phyloP scores from a whole-genome alignment of 352 stramenopile species.

The Pythium brassicae region DNA sequence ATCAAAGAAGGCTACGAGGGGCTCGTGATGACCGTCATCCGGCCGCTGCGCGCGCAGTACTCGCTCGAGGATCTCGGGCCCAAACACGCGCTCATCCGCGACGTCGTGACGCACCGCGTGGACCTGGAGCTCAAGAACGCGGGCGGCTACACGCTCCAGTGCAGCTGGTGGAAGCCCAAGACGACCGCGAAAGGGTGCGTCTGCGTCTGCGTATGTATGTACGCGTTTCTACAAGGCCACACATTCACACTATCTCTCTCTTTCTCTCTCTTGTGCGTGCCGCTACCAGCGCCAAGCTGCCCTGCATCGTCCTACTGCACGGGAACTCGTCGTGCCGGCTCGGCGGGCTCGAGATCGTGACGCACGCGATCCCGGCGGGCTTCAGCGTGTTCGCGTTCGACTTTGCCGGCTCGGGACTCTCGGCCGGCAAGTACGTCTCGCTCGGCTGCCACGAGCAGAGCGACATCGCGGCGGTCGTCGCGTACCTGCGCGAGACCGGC shows the following conservation, averaged over 20 bases:
- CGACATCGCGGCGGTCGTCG: constrained; percentile 69
- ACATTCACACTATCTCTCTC: not conserved
- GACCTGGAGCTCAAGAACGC: constrained; percentile 77
- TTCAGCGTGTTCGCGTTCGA: constrained; percentile 84
- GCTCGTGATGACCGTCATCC: constrained; percentile 79
- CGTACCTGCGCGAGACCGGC: constrained; percentile 49
- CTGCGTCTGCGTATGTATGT: not conserved
- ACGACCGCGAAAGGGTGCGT: constrained; percentile 20
- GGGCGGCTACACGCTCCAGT: constrained; percentile 71
- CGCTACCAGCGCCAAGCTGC: constrained; percentile 27
- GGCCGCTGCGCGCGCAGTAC: constrained; percentile 19
- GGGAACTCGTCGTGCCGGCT: constrained; percentile 81
- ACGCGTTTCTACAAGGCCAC: not conserved
- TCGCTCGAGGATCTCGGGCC: not conserved
- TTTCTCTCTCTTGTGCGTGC: too few species aligned
- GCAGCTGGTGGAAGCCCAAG: constrained; percentile 82
- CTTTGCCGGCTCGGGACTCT: constrained; percentile 73
- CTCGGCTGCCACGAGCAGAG: constrained; percentile 71
- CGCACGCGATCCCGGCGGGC: constrained; percentile 64
- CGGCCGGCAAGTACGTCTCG: constrained; percentile 79
- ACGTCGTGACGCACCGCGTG: constrained; percentile 55
- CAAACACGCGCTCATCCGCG: constrained; percentile 44
- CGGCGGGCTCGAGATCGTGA: constrained; percentile 71
- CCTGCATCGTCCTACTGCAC: constrained; percentile 81
- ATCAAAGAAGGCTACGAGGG: constrained; percentile 82